phyloP scores from a whole-genome alignment of 495 filamentous ascomycete species.

The Hypoxylon lienhwacheense region DNA sequence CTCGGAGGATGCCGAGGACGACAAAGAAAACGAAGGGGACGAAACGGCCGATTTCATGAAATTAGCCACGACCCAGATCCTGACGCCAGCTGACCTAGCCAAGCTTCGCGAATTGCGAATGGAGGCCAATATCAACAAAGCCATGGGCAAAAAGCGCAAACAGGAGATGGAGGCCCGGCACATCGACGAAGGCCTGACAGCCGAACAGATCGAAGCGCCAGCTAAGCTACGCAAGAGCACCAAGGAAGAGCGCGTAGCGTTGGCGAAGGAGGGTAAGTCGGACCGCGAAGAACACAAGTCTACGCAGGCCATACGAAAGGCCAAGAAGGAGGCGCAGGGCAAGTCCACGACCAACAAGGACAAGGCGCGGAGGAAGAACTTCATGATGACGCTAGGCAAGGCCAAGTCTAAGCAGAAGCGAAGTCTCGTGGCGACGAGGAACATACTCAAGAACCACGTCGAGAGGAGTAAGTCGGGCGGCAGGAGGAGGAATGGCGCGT shows the following conservation, averaged over 20 bases:
- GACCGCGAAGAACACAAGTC: conserved; percentile 76
- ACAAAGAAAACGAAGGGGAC: conserved; percentile 42
- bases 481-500: conserved; percentile 66
- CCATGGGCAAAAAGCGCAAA: conserved; percentile 54
- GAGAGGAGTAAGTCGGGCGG: conserved; percentile 84
- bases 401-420: conserved; percentile 90
- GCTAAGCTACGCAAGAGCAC: conserved; percentile 70
- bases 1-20: conserved; percentile 41
- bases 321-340: conserved; percentile 80
- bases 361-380: conserved; percentile 95
- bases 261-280: conserved; percentile 74
- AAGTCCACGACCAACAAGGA: conserved; percentile 98
- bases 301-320: conserved; percentile 75
- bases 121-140: conserved; percentile 67
- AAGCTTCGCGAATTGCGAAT: conserved; percentile 87
- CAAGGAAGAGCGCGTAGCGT: conserved; percentile 78
- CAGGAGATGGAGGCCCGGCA: conserved; percentile 62
- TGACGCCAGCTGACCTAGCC: conserved; percentile 87
- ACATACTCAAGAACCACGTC: conserved; percentile 76
- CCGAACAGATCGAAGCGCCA: conserved; percentile 79
- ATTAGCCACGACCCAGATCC: conserved; percentile 81
- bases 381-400: conserved; percentile 96
- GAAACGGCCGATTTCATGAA: conserved; percentile 58
- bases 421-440: conserved; percentile 79
- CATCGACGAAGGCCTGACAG: conserved; percentile 80